phyloP scores from a whole-genome alignment of 2,329 filamentous ascomycete species.

The Colletotrichum eleusines region DNA sequence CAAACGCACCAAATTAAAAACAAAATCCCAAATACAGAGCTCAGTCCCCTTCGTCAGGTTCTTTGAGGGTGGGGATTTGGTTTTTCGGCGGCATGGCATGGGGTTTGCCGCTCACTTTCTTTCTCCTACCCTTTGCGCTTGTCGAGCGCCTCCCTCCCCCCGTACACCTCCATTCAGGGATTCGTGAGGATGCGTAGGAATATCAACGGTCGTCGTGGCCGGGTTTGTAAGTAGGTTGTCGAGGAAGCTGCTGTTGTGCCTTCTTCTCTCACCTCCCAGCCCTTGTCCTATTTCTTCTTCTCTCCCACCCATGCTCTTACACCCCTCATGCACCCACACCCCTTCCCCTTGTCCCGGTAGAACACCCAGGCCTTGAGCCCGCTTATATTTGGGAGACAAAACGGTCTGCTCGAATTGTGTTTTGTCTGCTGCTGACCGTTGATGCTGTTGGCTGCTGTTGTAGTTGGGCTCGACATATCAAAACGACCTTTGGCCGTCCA shows the following conservation, averaged over 20 bases:
- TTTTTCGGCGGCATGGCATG: neutral
- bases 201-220: conserved; percentile 12
- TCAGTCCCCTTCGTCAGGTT: neutral
- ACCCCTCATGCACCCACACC: conserved; percentile 17
- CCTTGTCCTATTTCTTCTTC: neutral
- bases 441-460: neutral
- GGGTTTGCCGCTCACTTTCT: conserved; percentile 13
- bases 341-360: conserved; percentile 29
- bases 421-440: neutral
- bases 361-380: conserved; percentile 13
- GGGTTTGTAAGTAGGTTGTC: neutral
- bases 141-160: no score
- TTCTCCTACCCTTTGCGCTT: conserved; percentile 30
- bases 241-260: conserved; percentile 7
- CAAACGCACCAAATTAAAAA: neutral
- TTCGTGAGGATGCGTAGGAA: conserved; percentile 8
- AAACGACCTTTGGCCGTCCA: conserved; percentile 31
- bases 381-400: conserved; percentile 36
- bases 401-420: conserved; percentile 33
- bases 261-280: neutral
- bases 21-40: conserved; percentile 1
- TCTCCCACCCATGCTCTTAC: conserved; percentile 17
- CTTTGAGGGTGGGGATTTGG: neutral
- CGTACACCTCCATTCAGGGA: conserved; percentile 30
- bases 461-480: conserved; percentile 29